Percentiles rank a stretch among this genome's conserved stretches.
These are phyloP conservation scores for Leucocoprinus leucothites DNA, from an alignment of 768 basidiomycete species.

Conservation along the genomic window DNA sequence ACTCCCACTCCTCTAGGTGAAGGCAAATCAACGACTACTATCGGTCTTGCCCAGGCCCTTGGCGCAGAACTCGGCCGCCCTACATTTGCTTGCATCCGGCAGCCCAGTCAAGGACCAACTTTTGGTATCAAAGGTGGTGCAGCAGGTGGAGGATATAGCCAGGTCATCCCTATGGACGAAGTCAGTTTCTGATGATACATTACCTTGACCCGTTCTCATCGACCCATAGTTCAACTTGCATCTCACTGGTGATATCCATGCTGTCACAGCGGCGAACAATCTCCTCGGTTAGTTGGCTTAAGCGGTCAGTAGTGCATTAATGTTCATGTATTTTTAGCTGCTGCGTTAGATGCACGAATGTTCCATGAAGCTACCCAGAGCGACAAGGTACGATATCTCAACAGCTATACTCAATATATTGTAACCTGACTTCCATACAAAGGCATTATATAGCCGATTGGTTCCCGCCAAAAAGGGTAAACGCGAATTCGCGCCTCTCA, in stretches of 20 bases:
- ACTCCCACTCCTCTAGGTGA: conserved; percentile 97
- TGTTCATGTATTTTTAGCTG: no score
- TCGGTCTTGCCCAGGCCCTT: conserved; percentile 94
- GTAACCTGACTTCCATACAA: not conserved
- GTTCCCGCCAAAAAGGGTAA: conserved; percentile 93
- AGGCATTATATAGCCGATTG: conserved; percentile 87
- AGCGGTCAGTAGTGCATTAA: conserved; percentile 12
- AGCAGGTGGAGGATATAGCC: conserved; percentile 96
- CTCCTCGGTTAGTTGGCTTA: conserved; percentile 62
- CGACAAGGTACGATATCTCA: conserved; percentile 61
- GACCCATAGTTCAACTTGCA: conserved; percentile 83
- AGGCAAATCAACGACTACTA: conserved; percentile 97
- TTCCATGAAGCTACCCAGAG: conserved; percentile 96
- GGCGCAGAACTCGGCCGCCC: conserved; percentile 92
- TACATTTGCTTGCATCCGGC: conserved; percentile 94
- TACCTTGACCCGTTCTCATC: not conserved
- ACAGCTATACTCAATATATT: not conserved
- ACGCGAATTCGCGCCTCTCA: conserved; percentile 91
- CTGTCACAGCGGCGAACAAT: conserved; percentile 97
- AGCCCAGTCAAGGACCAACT: conserved; percentile 97
- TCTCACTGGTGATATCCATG: conserved; percentile 96
- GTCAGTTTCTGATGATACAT: conserved; percentile 30
- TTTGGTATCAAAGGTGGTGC: conserved; percentile 99
- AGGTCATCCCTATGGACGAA: conserved; percentile 99
- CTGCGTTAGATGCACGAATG: conserved; percentile 94